These are phyloP conservation scores for Sistotremastrum niveocremeum DNA, from an alignment of 768 basidiomycete species.

Conservation along the genomic window DNA sequence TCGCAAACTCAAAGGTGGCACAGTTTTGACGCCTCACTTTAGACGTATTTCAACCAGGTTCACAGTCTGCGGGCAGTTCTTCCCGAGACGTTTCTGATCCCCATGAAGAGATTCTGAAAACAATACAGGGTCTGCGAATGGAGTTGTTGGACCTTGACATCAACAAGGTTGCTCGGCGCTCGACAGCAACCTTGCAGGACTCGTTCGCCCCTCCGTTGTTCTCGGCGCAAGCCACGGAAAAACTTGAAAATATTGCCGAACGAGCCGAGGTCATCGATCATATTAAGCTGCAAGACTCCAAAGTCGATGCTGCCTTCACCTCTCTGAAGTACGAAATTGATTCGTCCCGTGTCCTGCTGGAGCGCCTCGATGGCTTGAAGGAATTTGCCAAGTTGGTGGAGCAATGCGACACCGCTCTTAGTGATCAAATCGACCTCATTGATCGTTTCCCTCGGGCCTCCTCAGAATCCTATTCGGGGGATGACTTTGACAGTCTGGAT, in stretches of 20 bases:
- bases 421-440: constrained; percentile 74
- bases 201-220: constrained; percentile 33
- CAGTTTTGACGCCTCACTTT: too few relatives aligned
- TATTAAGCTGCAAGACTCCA: constrained; percentile 21
- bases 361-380: constrained; percentile 39
- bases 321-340: constrained; percentile 50
- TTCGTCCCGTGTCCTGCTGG: constrained; percentile 32
- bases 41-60: too few relatives aligned
- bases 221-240: too few relatives aligned
- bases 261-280: constrained; percentile 24
- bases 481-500: too few relatives aligned
- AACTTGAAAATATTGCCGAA: too few relatives aligned
- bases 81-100: too few relatives aligned
- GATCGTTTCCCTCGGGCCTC: constrained; percentile 64
- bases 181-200: constrained; percentile 12
- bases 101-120: constrained; percentile 9
- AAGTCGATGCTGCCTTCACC: constrained; percentile 43
- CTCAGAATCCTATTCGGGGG: constrained; percentile 9
- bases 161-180: constrained; percentile 36
- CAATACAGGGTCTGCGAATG: constrained; percentile 41
- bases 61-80: too few relatives aligned
- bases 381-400: constrained; percentile 35
- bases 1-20: too few relatives aligned
- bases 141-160: constrained; percentile 49
- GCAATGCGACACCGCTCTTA: constrained; percentile 60